phyloP scores from a whole-genome alignment of 768 basidiomycete genomes.

The Leccinum barrowsii region DNA sequence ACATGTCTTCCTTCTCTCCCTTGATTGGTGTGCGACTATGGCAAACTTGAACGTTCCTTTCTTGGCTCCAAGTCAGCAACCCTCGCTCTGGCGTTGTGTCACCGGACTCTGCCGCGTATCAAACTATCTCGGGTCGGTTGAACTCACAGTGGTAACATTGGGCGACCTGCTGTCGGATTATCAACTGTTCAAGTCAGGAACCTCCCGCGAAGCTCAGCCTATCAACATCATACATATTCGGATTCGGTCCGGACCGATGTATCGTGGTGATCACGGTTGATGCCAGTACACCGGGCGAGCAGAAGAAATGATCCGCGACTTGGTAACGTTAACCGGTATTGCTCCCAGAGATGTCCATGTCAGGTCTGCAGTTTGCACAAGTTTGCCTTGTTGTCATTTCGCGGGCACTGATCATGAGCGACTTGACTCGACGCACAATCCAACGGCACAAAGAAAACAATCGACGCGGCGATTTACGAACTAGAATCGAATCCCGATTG shows the following conservation, averaged over 20 bases:
- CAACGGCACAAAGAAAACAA: neutral
- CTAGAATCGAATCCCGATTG: neutral
- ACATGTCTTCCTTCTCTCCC: neutral
- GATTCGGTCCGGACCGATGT: neutral
- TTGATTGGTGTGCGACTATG: neutral
- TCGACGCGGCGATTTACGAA: neutral
- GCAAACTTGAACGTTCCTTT: neutral
- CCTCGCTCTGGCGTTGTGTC: neutral
- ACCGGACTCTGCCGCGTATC: neutral
- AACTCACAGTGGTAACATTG: neutral
- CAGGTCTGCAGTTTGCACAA: neutral
- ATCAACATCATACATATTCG: neutral
- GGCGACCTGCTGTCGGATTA: neutral
- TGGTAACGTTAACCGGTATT: no score
- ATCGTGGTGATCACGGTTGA: neutral
- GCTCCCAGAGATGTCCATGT: no score
- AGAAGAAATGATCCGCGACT: no score
- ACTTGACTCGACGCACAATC: neutral
- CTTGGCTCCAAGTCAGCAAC: neutral
- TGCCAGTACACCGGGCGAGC: no score
- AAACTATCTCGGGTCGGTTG: neutral
- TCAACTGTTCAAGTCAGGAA: neutral
- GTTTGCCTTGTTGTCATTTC: neutral
- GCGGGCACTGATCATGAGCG: no score
- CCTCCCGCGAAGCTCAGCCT: neutral